Percentiles rank a stretch among this genome's conserved stretches.
Conservation (phyloP, 345 rosid genomes). For the Hibiscus tridactylites region DNA sequence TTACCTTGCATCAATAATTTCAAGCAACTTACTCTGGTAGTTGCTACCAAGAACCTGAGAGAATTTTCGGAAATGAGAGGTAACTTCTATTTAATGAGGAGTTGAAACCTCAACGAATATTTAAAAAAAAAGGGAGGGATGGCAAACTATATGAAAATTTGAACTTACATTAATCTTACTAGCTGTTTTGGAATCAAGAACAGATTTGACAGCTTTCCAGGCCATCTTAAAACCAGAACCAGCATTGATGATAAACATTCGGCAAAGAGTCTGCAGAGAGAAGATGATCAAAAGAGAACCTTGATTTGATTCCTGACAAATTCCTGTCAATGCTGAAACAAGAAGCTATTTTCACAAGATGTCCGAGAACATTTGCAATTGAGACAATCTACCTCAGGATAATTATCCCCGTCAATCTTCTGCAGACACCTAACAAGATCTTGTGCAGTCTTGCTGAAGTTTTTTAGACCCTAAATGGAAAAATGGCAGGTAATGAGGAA, state of each 20-base stretch:
- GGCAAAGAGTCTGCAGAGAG: slow-evolving; percentile 68
- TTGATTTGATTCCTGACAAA: slow-evolving; percentile 33
- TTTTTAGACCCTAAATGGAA: slow-evolving; percentile 61
- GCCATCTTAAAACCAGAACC: slow-evolving; percentile 76
- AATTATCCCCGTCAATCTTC: slow-evolving; percentile 84
- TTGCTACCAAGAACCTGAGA: slow-evolving; percentile 84
- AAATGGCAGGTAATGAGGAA: not conserved
- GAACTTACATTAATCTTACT: slow-evolving; percentile 13
- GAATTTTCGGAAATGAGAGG: slow-evolving; percentile 7
- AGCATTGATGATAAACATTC: slow-evolving; percentile 18
- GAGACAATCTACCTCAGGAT: slow-evolving; percentile 69
- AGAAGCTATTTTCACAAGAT: not conserved
- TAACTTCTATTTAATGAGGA: not conserved
- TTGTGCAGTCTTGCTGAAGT: slow-evolving; percentile 69
- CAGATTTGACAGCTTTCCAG: slow-evolving; percentile 70
- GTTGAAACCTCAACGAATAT: not conserved
- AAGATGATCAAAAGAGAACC: not conserved
- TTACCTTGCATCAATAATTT: slow-evolving; percentile 85
- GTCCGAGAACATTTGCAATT: not conserved
- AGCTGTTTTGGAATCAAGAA: slow-evolving; percentile 89
- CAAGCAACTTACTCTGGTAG: slow-evolving; percentile 76
- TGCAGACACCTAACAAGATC: slow-evolving; percentile 76
- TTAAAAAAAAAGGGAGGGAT: not conserved
- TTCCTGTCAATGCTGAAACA: not conserved
- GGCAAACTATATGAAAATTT: not conserved